Evolutionary conservation across 116 monocot species (phyloP).

Genomic region (Trichopus zeylanicus): DNA sequence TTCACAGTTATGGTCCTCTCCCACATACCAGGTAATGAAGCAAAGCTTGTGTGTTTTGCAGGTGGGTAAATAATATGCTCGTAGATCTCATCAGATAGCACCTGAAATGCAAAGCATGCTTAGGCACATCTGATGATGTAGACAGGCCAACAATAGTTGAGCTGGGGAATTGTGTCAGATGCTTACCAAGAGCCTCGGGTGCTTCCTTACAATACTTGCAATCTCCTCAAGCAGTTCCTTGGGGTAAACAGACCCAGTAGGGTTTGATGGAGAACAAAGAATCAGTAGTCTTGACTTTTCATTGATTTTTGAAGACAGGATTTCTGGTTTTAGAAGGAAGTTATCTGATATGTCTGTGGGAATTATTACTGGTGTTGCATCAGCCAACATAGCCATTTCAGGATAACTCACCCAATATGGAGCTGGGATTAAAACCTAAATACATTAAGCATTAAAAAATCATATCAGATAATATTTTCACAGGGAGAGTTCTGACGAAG

Average conservation of each 20-base stretch:
- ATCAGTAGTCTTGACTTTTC: conserved; percentile 85
- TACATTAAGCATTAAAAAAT: too few relatives aligned
- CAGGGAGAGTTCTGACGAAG: too few relatives aligned
- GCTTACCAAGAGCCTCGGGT: conserved; percentile 82
- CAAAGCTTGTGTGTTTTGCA: conserved; percentile 87
- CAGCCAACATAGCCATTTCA: conserved; percentile 89
- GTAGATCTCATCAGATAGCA: conserved; percentile 92
- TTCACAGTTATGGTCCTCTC: conserved; percentile 92
- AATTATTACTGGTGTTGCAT: conserved; percentile 68
- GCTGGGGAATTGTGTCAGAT: not conserved
- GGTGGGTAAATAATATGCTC: conserved; percentile 90
- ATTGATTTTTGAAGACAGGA: conserved; percentile 50
- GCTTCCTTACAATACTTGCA: conserved; percentile 75
- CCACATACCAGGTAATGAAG: conserved; percentile 86
- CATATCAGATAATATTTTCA: too few relatives aligned
- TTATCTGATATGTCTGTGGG: conserved; percentile 72
- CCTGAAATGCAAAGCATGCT: conserved; percentile 28
- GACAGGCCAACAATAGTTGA: too few relatives aligned
- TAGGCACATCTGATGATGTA: not conserved
- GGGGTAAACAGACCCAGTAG: conserved; percentile 91
- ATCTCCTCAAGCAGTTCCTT: conserved; percentile 82
- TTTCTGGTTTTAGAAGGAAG: conserved; percentile 56
- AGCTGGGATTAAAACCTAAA: conserved; percentile 7
- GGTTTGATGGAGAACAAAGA: conserved; percentile 91
- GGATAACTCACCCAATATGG: conserved; percentile 71